Percentiles rank a stretch among this genome's conserved stretches.
Evolutionary conservation across 2,329 filamentous ascomycete genomes (phyloP).

Genomic region (Fonsecaea pugnacius): DNA sequence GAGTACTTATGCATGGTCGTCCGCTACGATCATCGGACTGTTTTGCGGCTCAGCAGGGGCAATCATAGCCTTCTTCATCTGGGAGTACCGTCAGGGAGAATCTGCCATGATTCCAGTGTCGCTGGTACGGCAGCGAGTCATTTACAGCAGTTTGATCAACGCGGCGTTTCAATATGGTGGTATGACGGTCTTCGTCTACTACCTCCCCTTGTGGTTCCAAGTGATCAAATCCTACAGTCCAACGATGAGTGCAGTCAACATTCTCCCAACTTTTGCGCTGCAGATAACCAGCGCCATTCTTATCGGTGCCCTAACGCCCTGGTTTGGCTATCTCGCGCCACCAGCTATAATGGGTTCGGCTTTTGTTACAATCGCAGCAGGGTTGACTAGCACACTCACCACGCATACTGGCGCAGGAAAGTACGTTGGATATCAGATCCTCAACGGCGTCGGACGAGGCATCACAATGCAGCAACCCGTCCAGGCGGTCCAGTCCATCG

Average conservation of each 20-base stretch:
- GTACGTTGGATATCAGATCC: constrained; percentile 42
- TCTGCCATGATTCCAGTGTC: constrained; percentile 36
- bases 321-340: constrained; percentile 44
- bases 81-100: constrained; percentile 34
- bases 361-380: constrained; percentile 40
- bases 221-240: constrained; percentile 45
- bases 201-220: constrained; percentile 53
- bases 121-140: constrained; percentile 27
- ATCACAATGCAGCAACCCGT: constrained; percentile 40
- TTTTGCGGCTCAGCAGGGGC: constrained; percentile 37
- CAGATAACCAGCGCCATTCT: constrained; percentile 31
- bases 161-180: constrained; percentile 42
- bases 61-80: constrained; percentile 41
- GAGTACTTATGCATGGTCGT: constrained; percentile 33
- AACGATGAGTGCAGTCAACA: constrained; percentile 34
- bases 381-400: constrained; percentile 42
- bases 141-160: constrained; percentile 27
- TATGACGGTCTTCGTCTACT: constrained; percentile 40
- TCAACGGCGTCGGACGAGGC: constrained; percentile 36
- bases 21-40: constrained; percentile 38
- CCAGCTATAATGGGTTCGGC: constrained; percentile 40
- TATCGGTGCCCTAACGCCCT: constrained; percentile 31
- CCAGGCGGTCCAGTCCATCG: constrained; percentile 34
- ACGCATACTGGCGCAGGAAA: constrained; percentile 33
- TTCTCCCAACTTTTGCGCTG: constrained; percentile 33